phyloP scores from a whole-genome alignment of 2,329 filamentous ascomycete species.

The Claviceps pazoutovae region DNA sequence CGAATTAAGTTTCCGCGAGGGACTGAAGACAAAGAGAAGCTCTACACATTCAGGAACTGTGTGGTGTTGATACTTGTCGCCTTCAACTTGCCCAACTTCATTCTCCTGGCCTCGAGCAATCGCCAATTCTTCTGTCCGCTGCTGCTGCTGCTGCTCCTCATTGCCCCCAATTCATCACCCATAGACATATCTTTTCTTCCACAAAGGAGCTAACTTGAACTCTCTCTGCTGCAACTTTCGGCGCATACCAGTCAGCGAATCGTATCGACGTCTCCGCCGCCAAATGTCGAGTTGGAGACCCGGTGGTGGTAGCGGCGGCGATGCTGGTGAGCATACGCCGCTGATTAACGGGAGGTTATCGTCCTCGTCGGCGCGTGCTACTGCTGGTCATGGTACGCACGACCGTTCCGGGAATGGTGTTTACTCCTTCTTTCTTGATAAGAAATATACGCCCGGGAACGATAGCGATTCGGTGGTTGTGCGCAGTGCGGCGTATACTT shows the following conservation, averaged over 20 bases:
- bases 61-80: too few species aligned
- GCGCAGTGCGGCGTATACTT: slow-evolving; percentile 32
- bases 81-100: too few species aligned
- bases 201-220: too few species aligned
- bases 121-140: too few species aligned
- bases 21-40: too few species aligned
- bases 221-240: neutral
- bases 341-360: slow-evolving; percentile 24
- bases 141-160: too few species aligned
- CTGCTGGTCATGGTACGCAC: slow-evolving; percentile 10
- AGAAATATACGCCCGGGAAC: slow-evolving; percentile 35
- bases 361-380: slow-evolving; percentile 11
- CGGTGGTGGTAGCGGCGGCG: slow-evolving; percentile 12
- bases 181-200: too few species aligned
- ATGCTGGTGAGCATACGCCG: slow-evolving; percentile 26
- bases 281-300: slow-evolving; percentile 20
- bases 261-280: slow-evolving; percentile 9
- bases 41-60: too few species aligned
- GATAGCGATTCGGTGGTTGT: slow-evolving; percentile 33
- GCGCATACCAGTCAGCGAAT: slow-evolving; percentile 4
- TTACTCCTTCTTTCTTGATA: slow-evolving; percentile 34
- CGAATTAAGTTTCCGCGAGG: too few species aligned
- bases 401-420: slow-evolving; percentile 11
- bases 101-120: too few species aligned
- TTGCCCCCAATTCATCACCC: too few species aligned